A percentile compares a stretch with the other conserved stretches of the same genome.
These are phyloP conservation scores for Strobilomyces dryophilus DNA, from an alignment of 768 basidiomycete species.

Conservation along the genomic window DNA sequence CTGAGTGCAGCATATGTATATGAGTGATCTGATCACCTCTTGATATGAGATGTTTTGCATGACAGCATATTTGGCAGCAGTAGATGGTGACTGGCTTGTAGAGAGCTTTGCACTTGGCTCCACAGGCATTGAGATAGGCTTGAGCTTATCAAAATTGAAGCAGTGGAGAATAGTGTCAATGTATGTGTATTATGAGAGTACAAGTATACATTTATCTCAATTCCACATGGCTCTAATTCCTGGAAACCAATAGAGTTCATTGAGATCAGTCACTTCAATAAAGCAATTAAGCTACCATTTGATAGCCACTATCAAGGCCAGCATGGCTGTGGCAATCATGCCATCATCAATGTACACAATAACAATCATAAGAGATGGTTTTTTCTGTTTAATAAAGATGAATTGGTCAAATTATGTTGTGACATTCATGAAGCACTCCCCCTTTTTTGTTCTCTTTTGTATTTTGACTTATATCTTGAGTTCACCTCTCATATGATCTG, in stretches of 20 bases:
- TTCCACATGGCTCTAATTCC: slow-evolving; percentile 3
- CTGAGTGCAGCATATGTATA: not conserved
- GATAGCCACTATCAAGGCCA: not conserved
- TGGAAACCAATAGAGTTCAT: no score
- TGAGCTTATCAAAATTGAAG: slow-evolving; percentile 23
- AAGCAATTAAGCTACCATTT: not conserved
- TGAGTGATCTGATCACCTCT: not conserved
- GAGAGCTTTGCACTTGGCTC: slow-evolving; percentile 15
- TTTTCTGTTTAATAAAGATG: not conserved
- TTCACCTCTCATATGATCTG: no score
- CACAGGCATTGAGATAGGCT: not conserved
- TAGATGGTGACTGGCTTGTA: slow-evolving; percentile 16
- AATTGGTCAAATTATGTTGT: no score
- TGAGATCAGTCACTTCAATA: no score
- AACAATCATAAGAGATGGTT: not conserved
- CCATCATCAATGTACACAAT: not conserved
- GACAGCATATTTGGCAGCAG: slow-evolving; percentile 13
- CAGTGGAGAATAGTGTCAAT: slow-evolving; percentile 26
- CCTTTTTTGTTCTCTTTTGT: no score
- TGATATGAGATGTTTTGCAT: no score
- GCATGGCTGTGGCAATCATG: not conserved
- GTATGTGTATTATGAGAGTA: slow-evolving; percentile 18
- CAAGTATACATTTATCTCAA: not conserved
- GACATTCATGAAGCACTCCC: no score
- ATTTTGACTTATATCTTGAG: no score